A percentile compares a stretch with the other conserved stretches of the same genome.
phyloP scores from a whole-genome alignment of 1,139 yeast genomes.

The Yamadazyma mexicana region DNA sequence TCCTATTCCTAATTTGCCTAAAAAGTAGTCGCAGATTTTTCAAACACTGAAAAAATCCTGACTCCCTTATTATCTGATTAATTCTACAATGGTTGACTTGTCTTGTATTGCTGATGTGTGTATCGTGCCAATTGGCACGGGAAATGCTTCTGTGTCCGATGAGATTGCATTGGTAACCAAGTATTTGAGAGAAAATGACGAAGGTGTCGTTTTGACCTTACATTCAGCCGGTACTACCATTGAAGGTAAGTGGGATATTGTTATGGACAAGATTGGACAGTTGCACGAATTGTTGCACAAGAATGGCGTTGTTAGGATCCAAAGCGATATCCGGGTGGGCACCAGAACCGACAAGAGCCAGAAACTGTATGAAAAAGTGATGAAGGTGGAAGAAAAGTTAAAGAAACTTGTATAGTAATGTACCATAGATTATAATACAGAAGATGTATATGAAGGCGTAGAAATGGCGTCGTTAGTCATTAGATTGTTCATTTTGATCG shows the following conservation, averaged over 20 bases:
- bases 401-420: conserved; percentile 18
- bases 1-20: conserved; percentile 27
- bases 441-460: background rate
- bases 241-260: conserved; percentile 91
- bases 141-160: conserved; percentile 73
- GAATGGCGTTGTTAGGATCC: conserved; percentile 71
- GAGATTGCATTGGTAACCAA: conserved; percentile 71
- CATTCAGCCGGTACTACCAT: conserved; percentile 93
- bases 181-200: conserved; percentile 56
- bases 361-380: conserved; percentile 65
- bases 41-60: background rate
- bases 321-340: conserved; percentile 83
- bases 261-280: conserved; percentile 75
- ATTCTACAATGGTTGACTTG: conserved; percentile 39
- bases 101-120: conserved; percentile 82
- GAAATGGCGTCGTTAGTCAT: too few species aligned
- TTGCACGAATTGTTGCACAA: conserved; percentile 71
- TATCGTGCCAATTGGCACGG: conserved; percentile 85
- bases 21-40: conserved; percentile 1
- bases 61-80: background rate
- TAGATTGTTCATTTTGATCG: background rate
- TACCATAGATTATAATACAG: conserved; percentile 9
- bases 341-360: conserved; percentile 72
- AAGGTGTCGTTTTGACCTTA: conserved; percentile 56
- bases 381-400: conserved; percentile 56